Evolutionary conservation across 164 flowering plant species (phyloP).

Genomic region (Protea cynaroides): DNA sequence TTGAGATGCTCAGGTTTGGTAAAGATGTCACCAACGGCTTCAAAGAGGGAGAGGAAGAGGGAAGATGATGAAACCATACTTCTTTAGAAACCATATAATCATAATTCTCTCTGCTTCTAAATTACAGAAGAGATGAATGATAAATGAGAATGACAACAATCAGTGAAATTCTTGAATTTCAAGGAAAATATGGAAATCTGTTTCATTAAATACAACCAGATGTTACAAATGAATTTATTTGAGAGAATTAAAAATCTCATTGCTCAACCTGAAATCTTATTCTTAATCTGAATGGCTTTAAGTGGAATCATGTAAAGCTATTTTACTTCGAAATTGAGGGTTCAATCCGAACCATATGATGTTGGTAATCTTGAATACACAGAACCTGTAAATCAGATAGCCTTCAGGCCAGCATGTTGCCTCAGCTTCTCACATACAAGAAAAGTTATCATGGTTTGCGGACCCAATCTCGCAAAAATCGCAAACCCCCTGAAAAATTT

Average conservation of each 20-base stretch:
- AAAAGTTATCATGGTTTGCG: conserved; percentile 84
- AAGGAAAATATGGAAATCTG: too few species aligned
- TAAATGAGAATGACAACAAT: neutral
- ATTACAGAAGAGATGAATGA: neutral
- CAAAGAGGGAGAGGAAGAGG: too few species aligned
- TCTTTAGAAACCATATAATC: neutral
- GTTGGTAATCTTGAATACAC: neutral
- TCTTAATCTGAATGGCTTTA: neutral
- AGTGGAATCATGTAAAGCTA: neutral
- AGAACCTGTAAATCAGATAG: conserved; percentile 35
- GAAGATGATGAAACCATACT: too few species aligned
- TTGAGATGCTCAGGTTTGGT: too few species aligned
- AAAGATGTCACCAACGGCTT: too few species aligned
- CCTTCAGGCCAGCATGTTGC: conserved; percentile 62
- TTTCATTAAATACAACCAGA: neutral
- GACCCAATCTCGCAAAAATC: conserved; percentile 76
- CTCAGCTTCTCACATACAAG: conserved; percentile 81
- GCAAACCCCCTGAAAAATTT: conserved; percentile 63
- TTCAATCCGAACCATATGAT: neutral
- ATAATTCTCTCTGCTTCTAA: neutral
- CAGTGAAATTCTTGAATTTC: too few species aligned
- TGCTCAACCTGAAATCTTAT: neutral
- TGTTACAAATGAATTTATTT: neutral
- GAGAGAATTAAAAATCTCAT: neutral
- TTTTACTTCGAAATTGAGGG: neutral